These are phyloP conservation scores for Rhododendron vialii DNA, from an alignment of 148 eudicot species.

Conservation along the genomic window DNA sequence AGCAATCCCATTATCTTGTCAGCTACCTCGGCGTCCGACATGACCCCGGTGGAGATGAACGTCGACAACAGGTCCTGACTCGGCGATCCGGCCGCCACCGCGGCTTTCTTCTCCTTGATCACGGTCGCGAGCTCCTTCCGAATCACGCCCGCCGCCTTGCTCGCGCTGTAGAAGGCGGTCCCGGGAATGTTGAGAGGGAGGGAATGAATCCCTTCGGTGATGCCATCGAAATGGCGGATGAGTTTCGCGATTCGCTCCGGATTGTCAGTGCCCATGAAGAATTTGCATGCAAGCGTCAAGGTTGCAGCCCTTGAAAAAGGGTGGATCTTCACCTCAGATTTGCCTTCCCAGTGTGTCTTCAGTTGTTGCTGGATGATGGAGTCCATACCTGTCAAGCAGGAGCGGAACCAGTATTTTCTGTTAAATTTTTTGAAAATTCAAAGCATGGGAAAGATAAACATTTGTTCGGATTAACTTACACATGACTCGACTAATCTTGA, in stretches of 20 bases:
- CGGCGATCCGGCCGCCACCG: background rate
- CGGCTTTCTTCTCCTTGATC: conserved; percentile 10
- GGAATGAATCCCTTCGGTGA: conserved; percentile 7
- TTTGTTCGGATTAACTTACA: too few relatives aligned
- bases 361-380: background rate
- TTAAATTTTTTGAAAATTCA: too few relatives aligned
- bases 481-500: too few relatives aligned
- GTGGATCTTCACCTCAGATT: background rate
- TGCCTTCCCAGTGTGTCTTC: background rate
- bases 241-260: conserved; percentile 4
- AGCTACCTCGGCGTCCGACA: conserved; percentile 6
- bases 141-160: background rate
- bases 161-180: background rate
- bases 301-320: conserved; percentile 4
- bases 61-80: conserved; percentile 4
- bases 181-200: conserved; percentile 10
- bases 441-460: too few relatives aligned
- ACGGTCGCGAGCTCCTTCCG: conserved; percentile 14
- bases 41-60: background rate
- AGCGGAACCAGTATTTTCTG: too few relatives aligned
- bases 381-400: background rate
- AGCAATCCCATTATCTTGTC: conserved; percentile 9
- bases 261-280: conserved; percentile 13
- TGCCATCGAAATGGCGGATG: background rate
- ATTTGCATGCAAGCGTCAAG: conserved; percentile 1